Evolutionary conservation across 2,329 filamentous ascomycete genomes (phyloP).

Genomic region (Ophiocordyceps camponoti-floridani): DNA sequence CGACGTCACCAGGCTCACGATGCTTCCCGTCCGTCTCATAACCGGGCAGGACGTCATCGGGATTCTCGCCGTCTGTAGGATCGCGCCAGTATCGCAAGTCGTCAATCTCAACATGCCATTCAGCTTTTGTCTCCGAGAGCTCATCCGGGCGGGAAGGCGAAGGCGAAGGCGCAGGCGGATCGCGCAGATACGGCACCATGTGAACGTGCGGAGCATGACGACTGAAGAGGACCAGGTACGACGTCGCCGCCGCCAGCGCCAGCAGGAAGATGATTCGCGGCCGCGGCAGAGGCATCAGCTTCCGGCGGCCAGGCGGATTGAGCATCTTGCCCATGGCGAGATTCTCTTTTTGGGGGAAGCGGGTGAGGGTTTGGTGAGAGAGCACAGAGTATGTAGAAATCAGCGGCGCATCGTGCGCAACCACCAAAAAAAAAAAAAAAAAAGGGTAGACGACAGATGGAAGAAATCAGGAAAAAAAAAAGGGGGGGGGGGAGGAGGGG

Average conservation of each 20-base stretch:
- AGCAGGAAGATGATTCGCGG: conserved; percentile 23
- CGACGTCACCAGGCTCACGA: conserved; percentile 13
- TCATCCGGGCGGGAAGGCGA: not conserved
- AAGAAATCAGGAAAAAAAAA: not conserved
- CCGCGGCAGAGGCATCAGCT: conserved; percentile 16
- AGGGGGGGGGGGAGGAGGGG: not conserved
- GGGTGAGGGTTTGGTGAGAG: no score
- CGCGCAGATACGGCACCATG: conserved; percentile 14
- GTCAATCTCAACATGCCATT: conserved; percentile 17
- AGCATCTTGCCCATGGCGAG: conserved; percentile 14
- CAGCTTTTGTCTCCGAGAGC: conserved; percentile 5
- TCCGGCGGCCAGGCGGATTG: conserved; percentile 11
- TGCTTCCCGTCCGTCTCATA: conserved; percentile 18
- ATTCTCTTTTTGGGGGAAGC: not conserved
- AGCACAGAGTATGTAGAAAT: no score
- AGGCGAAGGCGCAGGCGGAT: not conserved
- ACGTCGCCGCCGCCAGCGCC: conserved; percentile 18
- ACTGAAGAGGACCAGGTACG: conserved; percentile 25
- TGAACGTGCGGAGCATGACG: conserved; percentile 14
- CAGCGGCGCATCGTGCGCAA: not conserved
- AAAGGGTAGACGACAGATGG: not conserved
- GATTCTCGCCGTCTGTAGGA: conserved; percentile 15
- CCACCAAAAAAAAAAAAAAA: not conserved
- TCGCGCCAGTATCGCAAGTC: conserved; percentile 18
- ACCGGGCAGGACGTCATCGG: conserved; percentile 16